phyloP scores from a whole-genome alignment of 164 flowering plant species.

The Brasenia schreberi region DNA sequence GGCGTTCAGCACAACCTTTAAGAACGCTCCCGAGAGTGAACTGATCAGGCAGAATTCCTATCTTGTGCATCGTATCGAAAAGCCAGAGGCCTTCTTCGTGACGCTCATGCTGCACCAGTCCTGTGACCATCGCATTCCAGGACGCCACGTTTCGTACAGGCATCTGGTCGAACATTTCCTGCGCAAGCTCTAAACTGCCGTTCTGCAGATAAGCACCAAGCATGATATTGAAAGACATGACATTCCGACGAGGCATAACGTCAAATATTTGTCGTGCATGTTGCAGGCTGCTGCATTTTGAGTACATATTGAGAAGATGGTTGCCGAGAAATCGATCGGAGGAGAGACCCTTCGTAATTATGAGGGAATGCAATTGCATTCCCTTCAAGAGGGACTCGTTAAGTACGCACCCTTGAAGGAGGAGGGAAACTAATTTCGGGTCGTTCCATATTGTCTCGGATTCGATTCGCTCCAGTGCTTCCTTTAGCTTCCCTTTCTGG shows the following conservation, averaged over 20 bases:
- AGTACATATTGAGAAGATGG: constrained; percentile 49
- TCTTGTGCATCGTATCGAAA: constrained; percentile 19
- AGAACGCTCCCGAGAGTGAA: constrained; percentile 19
- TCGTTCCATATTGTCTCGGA: constrained; percentile 26
- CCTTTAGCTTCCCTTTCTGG: constrained; percentile 27
- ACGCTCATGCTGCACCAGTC: constrained; percentile 31
- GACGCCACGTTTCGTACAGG: constrained; percentile 46
- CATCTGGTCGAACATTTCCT: constrained; percentile 50
- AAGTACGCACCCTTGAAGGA: constrained; percentile 38
- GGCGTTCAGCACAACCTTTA: constrained; percentile 17
- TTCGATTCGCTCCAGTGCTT: constrained; percentile 31
- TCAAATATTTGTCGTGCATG: constrained; percentile 22
- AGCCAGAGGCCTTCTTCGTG: constrained; percentile 48
- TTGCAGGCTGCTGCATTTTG: constrained; percentile 30
- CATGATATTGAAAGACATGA: constrained; percentile 61
- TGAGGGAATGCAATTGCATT: constrained; percentile 44
- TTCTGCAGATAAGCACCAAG: constrained; percentile 34
- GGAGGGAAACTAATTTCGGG: constrained; percentile 39
- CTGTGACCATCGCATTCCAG: constrained; percentile 65
- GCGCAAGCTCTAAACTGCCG: constrained; percentile 44
- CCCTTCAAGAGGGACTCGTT: constrained; percentile 22
- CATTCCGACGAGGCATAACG: constrained; percentile 37
- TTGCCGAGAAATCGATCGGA: constrained; percentile 45
- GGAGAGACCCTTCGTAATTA: constrained; percentile 40
- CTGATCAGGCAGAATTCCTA: constrained; percentile 15